Conservation (phyloP, 1,139 yeast genomes). For the Waltiozyma sp. region DNA sequence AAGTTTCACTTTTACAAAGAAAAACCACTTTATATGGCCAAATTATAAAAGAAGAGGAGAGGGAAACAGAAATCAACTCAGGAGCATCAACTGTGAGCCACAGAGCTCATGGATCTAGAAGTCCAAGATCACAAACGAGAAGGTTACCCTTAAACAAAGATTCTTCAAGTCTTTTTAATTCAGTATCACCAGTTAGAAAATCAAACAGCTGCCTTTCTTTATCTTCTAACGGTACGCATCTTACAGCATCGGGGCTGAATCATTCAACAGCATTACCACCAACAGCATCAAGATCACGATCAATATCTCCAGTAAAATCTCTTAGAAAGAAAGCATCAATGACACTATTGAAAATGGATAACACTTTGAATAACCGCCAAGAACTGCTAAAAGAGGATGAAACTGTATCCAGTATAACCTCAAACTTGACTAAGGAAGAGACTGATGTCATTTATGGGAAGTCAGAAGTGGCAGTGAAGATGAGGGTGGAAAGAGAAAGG, state of each 20-base stretch:
- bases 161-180: constrained; percentile 6
- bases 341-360: constrained; percentile 18
- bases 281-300: constrained; percentile 11
- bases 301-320: constrained; percentile 14
- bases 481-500: constrained; percentile 16
- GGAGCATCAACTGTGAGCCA: neutral
- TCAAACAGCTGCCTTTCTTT: too few species aligned
- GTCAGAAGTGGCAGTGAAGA: constrained; percentile 17
- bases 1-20: constrained; percentile 25
- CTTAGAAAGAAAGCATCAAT: constrained; percentile 18
- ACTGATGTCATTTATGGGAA: constrained; percentile 10
- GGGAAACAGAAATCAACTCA: neutral
- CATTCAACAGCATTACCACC: neutral
- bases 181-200: neutral
- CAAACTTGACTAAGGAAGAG: neutral
- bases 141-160: constrained; percentile 7
- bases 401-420: neutral
- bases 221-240: too few species aligned
- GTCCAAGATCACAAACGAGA: constrained; percentile 12
- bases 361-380: constrained; percentile 5
- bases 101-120: neutral
- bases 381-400: neutral
- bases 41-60: constrained; percentile 1
- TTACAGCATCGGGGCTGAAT: too few species aligned
- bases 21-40: constrained; percentile 3